A percentile compares a stretch with the other conserved stretches of the same genome.
Conservation (phyloP, 306 rosid species). For the Luffa acutangula region DNA sequence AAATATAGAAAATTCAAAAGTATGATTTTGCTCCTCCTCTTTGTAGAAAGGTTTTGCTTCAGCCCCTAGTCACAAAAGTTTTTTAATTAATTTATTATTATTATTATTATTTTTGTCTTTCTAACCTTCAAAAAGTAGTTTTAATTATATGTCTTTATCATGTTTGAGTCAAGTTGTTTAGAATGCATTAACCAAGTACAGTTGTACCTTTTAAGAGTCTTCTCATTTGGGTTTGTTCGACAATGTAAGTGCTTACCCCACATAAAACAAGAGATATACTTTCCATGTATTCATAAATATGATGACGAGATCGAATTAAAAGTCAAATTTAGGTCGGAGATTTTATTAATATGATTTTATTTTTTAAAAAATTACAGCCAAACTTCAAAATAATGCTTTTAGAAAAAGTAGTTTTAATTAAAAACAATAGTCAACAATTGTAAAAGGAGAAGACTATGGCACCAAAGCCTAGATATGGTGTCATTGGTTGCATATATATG, state of each 20-base stretch:
- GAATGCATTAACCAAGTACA: background rate
- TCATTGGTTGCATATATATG: background rate
- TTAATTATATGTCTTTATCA: background rate
- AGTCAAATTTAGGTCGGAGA: background rate
- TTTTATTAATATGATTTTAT: too few relatives aligned
- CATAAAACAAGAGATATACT: background rate
- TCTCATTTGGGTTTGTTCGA: background rate
- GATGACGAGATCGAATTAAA: background rate
- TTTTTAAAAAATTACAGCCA: too few relatives aligned
- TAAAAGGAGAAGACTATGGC: background rate
- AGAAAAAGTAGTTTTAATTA: too few relatives aligned
- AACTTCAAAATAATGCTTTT: background rate
- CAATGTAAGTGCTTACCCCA: background rate
- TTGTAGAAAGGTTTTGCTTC: too few relatives aligned
- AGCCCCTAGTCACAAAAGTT: too few relatives aligned
- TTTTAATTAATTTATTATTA: too few relatives aligned
- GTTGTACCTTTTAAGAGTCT: background rate
- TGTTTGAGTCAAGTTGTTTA: background rate
- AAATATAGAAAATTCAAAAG: too few relatives aligned
- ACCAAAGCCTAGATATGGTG: background rate
- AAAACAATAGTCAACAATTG: background rate
- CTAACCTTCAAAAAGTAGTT: background rate
- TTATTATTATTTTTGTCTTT: too few relatives aligned
- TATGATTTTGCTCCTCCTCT: too few relatives aligned
- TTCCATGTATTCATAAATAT: too few relatives aligned